These are phyloP conservation scores for Oxytropis ochrocephala DNA, from an alignment of 306 rosid species.

Conservation along the genomic window DNA sequence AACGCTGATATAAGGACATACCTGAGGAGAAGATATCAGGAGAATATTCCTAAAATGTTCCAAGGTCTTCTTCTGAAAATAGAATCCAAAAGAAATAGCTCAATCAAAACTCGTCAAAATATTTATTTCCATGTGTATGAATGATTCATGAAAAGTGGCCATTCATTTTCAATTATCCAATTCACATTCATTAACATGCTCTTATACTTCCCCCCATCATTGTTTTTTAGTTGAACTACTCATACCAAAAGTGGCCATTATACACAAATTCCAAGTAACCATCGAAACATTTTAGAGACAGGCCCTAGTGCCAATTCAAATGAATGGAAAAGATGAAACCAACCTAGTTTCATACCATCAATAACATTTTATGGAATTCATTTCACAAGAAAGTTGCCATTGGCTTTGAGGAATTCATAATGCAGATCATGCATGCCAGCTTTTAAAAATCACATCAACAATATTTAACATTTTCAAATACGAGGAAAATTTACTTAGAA, in stretches of 20 bases:
- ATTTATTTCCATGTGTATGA: background rate
- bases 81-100: constrained; percentile 11
- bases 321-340: no score
- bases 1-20: constrained; percentile 22
- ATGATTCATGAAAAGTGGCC: background rate
- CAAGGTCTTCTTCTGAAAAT: constrained; percentile 80
- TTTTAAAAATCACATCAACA: no score
- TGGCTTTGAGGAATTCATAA: background rate
- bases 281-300: background rate
- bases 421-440: background rate
- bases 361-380: background rate
- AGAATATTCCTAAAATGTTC: constrained; percentile 76
- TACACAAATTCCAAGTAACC: background rate
- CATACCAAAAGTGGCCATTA: background rate
- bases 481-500: no score
- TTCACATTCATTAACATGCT: background rate
- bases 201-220: background rate
- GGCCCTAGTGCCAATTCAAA: no score
- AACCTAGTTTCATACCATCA: no score
- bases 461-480: no score
- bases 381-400: background rate
- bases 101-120: constrained; percentile 11
- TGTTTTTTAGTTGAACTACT: background rate
- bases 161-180: background rate
- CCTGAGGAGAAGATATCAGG: constrained; percentile 93